Evolutionary conservation across 306 rosid genomes (phyloP), one percentile per base, ranked within the genome.

Genomic region (Quercus dentata): DNA sequence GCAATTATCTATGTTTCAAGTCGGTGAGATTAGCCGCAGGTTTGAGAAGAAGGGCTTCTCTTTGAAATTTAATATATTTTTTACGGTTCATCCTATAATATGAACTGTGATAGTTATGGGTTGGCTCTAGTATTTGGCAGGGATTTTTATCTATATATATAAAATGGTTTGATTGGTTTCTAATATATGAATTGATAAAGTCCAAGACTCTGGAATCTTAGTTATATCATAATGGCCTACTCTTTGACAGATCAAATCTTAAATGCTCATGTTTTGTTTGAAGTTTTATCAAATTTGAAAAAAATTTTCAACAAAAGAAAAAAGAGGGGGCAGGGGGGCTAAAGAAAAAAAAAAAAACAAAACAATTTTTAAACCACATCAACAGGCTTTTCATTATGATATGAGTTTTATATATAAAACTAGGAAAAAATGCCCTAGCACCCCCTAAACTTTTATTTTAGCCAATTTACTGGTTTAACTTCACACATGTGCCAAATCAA

Each of bases 21-120:
- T 92, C 77, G 92, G 99, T 75, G 94, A 91, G 81, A 84, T 95
- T 58, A 89, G 93, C 74, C 71, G 94, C 91, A 91, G 96, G 86
- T 92, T 95, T 86, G 98, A 95, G 93, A 90, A 92, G 92, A 95
- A 92, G 87, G 98, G 99, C 11, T 92, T 95, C 85, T 81, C 74
- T 79, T 73, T 95, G 84, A 91, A 85, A 90, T 96, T 92, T 92
- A 82, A 64, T 5, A 25, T 38, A 12, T 35, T 25, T 6, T 13
- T 6, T 9, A 27, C 5, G 6, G 30, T 52, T 65, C 4, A 67
- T 65, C 62, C 2, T 7, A 52, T 64, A 14, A 21, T 6, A 31
- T 51, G 49, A 52, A 19, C 8, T 52, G 18, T 20, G 80, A 41
- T 4, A 65, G 18, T 49, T 49, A 17, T 49, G 21, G 11, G 41